These are phyloP conservation scores for Primulina huaijiensis DNA, from an alignment of 257 asterid genomes.

Conservation along the genomic window DNA sequence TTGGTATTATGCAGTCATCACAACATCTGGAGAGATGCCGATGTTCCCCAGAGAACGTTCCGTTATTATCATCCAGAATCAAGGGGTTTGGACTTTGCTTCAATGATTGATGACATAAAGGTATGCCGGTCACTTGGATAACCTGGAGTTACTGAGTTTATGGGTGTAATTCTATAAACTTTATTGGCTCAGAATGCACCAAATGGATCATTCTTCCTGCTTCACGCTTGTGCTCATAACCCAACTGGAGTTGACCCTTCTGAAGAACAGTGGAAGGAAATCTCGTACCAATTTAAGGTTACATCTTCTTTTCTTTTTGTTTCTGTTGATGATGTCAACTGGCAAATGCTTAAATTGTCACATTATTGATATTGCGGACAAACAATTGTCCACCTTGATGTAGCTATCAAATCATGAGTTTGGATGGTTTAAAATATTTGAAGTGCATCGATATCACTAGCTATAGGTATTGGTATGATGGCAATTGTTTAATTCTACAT, in stretches of 20 bases:
- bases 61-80: constrained; percentile 89
- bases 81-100: constrained; percentile 80
- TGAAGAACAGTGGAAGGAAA: constrained; percentile 97
- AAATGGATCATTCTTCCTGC: constrained; percentile 82
- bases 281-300: constrained; percentile 86
- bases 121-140: constrained; percentile 30
- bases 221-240: constrained; percentile 99
- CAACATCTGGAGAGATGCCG: constrained; percentile 97
- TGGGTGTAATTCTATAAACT: neutral
- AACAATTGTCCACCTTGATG: neutral
- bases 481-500: neutral
- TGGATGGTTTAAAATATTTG: too few relatives aligned
- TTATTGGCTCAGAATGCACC: constrained; percentile 72
- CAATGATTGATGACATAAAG: constrained; percentile 83
- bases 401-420: neutral
- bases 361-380: neutral
- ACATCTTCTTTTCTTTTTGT: neutral
- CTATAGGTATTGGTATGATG: neutral
- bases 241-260: constrained; percentile 99
- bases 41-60: constrained; percentile 81
- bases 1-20: constrained; percentile 69
- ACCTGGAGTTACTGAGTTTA: constrained; percentile 3
- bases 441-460: neutral
- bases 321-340: neutral
- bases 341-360: neutral